Evolutionary conservation across 768 basidiomycete species (phyloP).

Genomic region (Agaricus subrufescens): DNA sequence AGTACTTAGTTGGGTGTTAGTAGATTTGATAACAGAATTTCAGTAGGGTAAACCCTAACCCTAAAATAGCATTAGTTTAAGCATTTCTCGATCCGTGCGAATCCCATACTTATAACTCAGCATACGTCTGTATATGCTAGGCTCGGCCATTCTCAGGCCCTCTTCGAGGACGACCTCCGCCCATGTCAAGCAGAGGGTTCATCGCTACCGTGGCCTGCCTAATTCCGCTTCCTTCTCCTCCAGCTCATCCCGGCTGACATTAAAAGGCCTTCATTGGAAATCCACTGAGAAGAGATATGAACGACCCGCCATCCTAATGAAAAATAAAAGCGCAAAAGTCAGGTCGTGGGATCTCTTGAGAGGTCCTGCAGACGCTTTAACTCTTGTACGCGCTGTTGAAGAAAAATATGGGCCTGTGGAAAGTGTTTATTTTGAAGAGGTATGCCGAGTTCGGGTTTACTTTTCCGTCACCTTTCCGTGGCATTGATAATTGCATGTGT

Average conservation of each 20-base stretch:
- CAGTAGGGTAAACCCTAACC: background rate
- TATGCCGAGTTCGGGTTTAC: slow-evolving; percentile 18
- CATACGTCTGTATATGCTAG: background rate
- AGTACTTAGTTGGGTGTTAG: no score
- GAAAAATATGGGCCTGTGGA: slow-evolving; percentile 44
- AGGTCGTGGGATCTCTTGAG: slow-evolving; percentile 34
- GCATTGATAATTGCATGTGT: background rate
- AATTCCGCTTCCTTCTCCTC: background rate
- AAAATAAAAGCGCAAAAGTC: slow-evolving; percentile 25
- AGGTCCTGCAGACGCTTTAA: slow-evolving; percentile 46
- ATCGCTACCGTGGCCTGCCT: background rate
- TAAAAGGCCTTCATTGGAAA: background rate
- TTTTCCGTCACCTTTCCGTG: background rate
- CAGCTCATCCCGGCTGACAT: background rate
- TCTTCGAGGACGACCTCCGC: background rate
- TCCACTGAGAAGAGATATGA: background rate
- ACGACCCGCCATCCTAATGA: background rate
- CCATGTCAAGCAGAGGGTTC: no score
- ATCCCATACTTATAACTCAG: background rate
- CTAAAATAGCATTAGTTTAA: background rate
- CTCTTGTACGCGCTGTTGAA: slow-evolving; percentile 53
- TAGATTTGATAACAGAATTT: no score
- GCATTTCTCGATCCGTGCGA: background rate
- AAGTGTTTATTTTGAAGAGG: slow-evolving; percentile 38
- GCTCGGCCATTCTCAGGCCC: background rate